Percentiles rank a stretch among this genome's conserved stretches.
Evolutionary conservation across 2,329 filamentous ascomycete species (phyloP).

Genomic region (Teratosphaeria pseudoeucalypti): DNA sequence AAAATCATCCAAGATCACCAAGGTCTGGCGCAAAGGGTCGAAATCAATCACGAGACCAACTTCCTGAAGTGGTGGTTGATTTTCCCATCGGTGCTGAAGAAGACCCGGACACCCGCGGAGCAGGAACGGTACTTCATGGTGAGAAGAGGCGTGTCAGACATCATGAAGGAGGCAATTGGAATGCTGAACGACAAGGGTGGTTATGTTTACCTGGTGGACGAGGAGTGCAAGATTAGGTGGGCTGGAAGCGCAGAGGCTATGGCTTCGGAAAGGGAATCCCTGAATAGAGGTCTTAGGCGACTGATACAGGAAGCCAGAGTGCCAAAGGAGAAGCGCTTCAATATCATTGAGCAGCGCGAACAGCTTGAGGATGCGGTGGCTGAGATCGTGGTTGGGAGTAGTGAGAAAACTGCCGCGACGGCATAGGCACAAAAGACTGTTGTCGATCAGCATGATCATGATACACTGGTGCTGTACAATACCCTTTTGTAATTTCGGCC

Average conservation of each 20-base stretch:
- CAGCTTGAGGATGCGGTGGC: slow-evolving; percentile 26
- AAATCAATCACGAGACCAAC: slow-evolving; percentile 83
- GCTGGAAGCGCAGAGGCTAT: slow-evolving; percentile 67
- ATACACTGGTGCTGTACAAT: not conserved
- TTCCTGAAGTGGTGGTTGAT: slow-evolving; percentile 50
- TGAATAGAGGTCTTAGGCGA: slow-evolving; percentile 54
- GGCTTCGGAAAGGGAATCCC: slow-evolving; percentile 53
- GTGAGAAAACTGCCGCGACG: not conserved
- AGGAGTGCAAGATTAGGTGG: slow-evolving; percentile 84
- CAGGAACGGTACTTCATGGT: slow-evolving; percentile 52
- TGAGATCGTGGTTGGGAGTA: slow-evolving; percentile 2
- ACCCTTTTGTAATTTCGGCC: not conserved
- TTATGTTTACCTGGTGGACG: slow-evolving; percentile 85
- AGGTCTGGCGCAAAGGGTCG: slow-evolving; percentile 60
- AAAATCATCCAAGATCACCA: slow-evolving; percentile 45
- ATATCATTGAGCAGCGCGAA: slow-evolving; percentile 28
- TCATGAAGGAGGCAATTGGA: slow-evolving; percentile 49
- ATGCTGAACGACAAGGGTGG: slow-evolving; percentile 85
- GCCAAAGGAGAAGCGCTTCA: slow-evolving; percentile 28
- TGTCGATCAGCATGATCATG: not conserved
- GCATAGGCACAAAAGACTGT: not conserved
- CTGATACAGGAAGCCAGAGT: slow-evolving; percentile 47
- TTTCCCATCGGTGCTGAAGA: slow-evolving; percentile 41
- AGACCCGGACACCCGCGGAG: slow-evolving; percentile 37
- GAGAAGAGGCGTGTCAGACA: slow-evolving; percentile 45